phyloP scores from a whole-genome alignment of 495 filamentous ascomycete genomes.

The Trichoderma parareesei region DNA sequence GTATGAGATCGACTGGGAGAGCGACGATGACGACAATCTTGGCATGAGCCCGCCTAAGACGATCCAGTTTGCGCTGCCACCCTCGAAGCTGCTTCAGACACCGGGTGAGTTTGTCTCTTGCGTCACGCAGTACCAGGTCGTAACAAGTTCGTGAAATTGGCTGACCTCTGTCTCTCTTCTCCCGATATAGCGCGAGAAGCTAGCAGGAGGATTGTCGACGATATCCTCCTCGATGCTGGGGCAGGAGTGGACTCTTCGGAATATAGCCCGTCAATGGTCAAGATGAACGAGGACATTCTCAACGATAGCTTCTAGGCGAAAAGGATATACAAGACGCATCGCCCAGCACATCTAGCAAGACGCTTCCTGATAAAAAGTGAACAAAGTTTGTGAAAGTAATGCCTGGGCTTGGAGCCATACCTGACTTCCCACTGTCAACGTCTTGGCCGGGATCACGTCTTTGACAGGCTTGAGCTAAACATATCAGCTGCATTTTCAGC shows the following conservation, averaged over 20 bases:
- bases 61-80: conserved; percentile 90
- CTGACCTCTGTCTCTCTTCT: neutral
- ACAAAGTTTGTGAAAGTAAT: neutral
- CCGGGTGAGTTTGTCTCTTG: conserved; percentile 54
- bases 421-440: too few species aligned
- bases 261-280: conserved; percentile 69
- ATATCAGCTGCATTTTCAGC: too few species aligned
- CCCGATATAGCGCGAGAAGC: conserved; percentile 66
- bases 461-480: too few species aligned
- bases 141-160: neutral
- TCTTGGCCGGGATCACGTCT: too few species aligned
- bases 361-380: neutral
- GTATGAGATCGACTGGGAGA: conserved; percentile 55
- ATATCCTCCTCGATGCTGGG: conserved; percentile 79
- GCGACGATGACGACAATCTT: conserved; percentile 52
- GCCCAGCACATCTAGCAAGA: neutral
- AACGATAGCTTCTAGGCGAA: conserved; percentile 59
- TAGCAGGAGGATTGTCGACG: conserved; percentile 82
- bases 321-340: neutral
- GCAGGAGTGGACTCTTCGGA: conserved; percentile 43
- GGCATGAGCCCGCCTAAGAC: conserved; percentile 91
- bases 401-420: too few species aligned
- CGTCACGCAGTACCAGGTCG: too few species aligned
- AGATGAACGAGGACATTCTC: conserved; percentile 53
- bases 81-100: conserved; percentile 79